Evolutionary conservation across 768 basidiomycete genomes (phyloP), one percentile per base, ranked within the genome.

Genomic region (Tulasnella sp.): DNA sequence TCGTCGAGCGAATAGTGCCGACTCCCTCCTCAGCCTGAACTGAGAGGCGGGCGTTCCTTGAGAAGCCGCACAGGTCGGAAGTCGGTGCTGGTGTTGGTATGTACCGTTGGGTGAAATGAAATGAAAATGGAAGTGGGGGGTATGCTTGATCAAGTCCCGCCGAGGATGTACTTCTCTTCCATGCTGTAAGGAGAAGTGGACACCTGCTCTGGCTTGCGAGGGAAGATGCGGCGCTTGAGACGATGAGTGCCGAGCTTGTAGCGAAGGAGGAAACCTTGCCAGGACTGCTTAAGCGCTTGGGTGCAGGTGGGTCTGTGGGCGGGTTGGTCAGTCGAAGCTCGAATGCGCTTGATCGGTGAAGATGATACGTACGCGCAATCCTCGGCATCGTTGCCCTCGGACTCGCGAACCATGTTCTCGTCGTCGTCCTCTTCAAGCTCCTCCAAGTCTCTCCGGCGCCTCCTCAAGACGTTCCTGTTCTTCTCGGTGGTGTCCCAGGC

Each of bases 221-320:
- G 52, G 52, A 52, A 52, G 7, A 52, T 52, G 24, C 52, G 52
- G 52, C 52, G 62, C 62, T 68, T 68, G 62, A 68, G 62, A 36
- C 62, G 62, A 19, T 68, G 62, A 68, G 62, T 68, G 62, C 62
- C 62, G 62, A 68, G 62, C 62, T 68, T 68, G 62, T 36, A 68
- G 62, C 62, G 62, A 34, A 68, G 62, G 62, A 31, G 34, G 62
- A 68, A 68, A 1, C 62, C 62, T 36, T 68, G 62, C 62, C 62
- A 68, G 24, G 62, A 36, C 34, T 68, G 62, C 62, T 68, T 68
- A 34, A 68, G 62, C 62, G 62, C 62, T 36, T 68, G 31, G 31
- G 62, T 68, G 62, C 62, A 68, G 16, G 62, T 68, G 34, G 62
- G 62, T 68, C 62, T 68, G 62, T 68, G 31, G 62, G 62, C 52